These are phyloP conservation scores for Myxozyma monticola DNA, from an alignment of 805 yeast species.

Conservation along the genomic window DNA sequence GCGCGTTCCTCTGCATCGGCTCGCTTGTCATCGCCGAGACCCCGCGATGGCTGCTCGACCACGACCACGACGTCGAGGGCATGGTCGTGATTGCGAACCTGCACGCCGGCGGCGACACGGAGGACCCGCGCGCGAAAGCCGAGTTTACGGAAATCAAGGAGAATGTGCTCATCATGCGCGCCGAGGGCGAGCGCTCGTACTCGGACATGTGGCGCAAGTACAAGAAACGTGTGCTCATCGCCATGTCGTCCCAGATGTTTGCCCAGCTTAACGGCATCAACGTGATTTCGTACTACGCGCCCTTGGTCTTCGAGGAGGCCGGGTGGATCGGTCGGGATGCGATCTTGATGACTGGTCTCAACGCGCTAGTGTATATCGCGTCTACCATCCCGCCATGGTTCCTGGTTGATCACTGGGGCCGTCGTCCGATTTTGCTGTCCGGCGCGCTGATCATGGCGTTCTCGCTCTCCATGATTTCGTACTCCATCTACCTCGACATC, in stretches of 20 bases:
- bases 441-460: conserved; percentile 82
- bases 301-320: conserved; percentile 89
- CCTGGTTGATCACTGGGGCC: conserved; percentile 86
- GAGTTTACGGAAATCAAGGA: conserved; percentile 84
- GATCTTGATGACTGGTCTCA: conserved; percentile 85
- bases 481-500: conserved; percentile 53
- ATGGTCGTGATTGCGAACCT: conserved; percentile 80
- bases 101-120: conserved; percentile 74
- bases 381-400: conserved; percentile 90
- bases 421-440: conserved; percentile 75
- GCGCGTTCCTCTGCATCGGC: conserved; percentile 65
- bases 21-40: conserved; percentile 80
- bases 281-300: conserved; percentile 90
- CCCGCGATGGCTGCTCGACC: conserved; percentile 86
- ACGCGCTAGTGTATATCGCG: conserved; percentile 56
- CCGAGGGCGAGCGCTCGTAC: conserved; percentile 79
- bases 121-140: conserved; percentile 62
- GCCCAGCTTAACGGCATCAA: conserved; percentile 94
- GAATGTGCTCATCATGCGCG: conserved; percentile 67
- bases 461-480: conserved; percentile 64
- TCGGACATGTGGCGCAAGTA: conserved; percentile 74
- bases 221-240: conserved; percentile 75
- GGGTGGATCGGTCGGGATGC: conserved; percentile 87
- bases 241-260: conserved; percentile 87
- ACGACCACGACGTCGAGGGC: conserved; percentile 78